Conservation (phyloP, 1,284 basidiomycete species). For the Puccinia triticina region DNA sequence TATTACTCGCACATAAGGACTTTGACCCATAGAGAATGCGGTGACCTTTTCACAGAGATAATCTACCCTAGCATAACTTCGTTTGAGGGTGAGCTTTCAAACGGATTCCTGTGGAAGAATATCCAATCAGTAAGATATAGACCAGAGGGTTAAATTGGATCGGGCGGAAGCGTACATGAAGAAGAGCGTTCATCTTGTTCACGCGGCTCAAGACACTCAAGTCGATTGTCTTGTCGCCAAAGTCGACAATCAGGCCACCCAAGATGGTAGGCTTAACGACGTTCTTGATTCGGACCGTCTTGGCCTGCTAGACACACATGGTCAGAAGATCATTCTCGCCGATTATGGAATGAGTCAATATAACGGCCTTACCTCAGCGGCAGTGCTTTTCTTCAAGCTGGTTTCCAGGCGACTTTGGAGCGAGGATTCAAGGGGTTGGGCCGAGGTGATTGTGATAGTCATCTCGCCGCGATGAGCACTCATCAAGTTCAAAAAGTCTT, state of each 20-base stretch:
- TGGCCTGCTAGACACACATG: slow-evolving; percentile 22
- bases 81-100: not conserved
- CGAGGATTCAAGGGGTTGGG: slow-evolving; percentile 72
- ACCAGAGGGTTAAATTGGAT: not conserved
- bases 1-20: not conserved
- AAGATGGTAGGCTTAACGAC: slow-evolving; percentile 81
- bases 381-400: slow-evolving; percentile 78
- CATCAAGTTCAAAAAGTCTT: slow-evolving; percentile 88
- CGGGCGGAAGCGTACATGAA: slow-evolving; percentile 64
- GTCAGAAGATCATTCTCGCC: not conserved
- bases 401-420: slow-evolving; percentile 77
- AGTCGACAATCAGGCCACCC: slow-evolving; percentile 91
- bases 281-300: slow-evolving; percentile 50
- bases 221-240: slow-evolving; percentile 97
- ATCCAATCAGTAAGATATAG: slow-evolving; percentile 1
- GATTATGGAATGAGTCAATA: not conserved
- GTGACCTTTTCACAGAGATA: not conserved
- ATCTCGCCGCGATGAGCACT: slow-evolving; percentile 89
- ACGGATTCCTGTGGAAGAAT: slow-evolving; percentile 29
- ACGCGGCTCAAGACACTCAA: slow-evolving; percentile 89
- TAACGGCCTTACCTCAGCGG: slow-evolving; percentile 73
- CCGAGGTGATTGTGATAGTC: slow-evolving; percentile 87
- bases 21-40: not conserved
- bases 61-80: not conserved
- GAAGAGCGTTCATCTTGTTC: slow-evolving; percentile 86